Evolutionary conservation across 1,284 basidiomycete genomes (phyloP), one percentile per base, ranked within the genome.

Genomic region (Ganoderma sp.): DNA sequence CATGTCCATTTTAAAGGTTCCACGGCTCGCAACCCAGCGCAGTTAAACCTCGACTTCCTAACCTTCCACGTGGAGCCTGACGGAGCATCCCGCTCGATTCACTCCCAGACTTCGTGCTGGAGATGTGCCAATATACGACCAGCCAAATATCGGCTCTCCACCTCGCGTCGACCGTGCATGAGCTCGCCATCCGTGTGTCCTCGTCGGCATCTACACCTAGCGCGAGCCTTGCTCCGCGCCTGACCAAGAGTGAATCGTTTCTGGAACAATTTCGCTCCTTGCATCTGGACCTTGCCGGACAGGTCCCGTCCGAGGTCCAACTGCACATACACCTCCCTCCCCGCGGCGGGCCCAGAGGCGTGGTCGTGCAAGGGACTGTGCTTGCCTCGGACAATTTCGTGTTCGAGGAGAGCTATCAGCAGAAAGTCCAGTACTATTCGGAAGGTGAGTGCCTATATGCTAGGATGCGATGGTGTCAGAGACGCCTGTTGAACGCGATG

Each of bases 361-460:
- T 34, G 28, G 15, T 56, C 17, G 52, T 34, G 32, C 28, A 56
- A 34, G 52, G 52, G 32, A 56, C 52, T 6, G 32, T 52, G 3
- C 22, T 52, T 22, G 48, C 48, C 4, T 52, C 48, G 22, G 48
- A 52, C 12, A 52, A 52, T 5, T 52, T 52, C 48, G 22, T 56
- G 6, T 56, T 34, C 10, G 52, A 56, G 17, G 28, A 34, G 32
- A 56, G 32, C 17, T 56, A 56, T 56, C 28, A 3, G 28, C 28
- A 34, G 32, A 28, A 56, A 34, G 52, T 56, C 52, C 52, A 19
- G 32, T 56, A 56, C 28, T 56, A 56, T 19, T 56, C 52, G 28
- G 52, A 56, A 56, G 52, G 52, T 17, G 17, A 34, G 52, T 54
- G 50, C 0, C 7, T 45, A 25, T 52, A 52, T 52, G 48, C 22